Evolutionary conservation across 345 rosid species (phyloP).

Genomic region (Brassica incana): DNA sequence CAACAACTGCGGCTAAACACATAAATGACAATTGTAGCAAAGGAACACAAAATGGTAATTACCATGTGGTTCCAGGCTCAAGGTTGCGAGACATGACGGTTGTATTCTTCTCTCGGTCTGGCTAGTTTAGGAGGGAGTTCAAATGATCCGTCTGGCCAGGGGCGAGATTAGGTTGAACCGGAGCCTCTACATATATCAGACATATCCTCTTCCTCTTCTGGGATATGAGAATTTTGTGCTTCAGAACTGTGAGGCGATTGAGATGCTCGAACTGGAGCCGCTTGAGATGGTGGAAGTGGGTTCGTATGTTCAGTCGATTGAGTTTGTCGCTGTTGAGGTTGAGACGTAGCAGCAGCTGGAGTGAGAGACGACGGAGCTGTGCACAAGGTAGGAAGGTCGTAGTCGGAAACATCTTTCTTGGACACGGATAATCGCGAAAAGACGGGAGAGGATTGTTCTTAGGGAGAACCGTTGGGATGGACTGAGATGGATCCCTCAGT

Average conservation of each 20-base stretch:
- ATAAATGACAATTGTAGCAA: too few species aligned
- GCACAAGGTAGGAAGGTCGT: neutral
- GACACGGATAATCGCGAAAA: neutral
- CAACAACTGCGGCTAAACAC: too few species aligned
- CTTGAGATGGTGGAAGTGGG: too few species aligned
- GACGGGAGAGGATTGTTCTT: neutral
- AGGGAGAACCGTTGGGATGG: neutral
- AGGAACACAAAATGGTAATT: too few species aligned
- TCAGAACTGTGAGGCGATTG: too few species aligned
- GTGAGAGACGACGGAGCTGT: neutral
- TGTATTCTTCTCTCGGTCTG: neutral
- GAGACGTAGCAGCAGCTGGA: neutral
- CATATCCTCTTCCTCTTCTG: neutral
- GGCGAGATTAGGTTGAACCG: neutral
- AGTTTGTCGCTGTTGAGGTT: too few species aligned
- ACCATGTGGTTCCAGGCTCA: too few species aligned
- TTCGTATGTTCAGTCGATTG: too few species aligned
- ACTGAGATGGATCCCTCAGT: neutral
- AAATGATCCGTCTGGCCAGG: neutral
- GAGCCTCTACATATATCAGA: neutral
- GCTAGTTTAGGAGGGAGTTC: neutral
- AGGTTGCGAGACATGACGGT: too few species aligned
- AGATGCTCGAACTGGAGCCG: too few species aligned
- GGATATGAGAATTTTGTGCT: neutral
- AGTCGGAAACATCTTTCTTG: neutral